Base-by-base conservation (phyloP, 1,139 yeast genomes). In the Yamadazyma friedrichii region DNA sequence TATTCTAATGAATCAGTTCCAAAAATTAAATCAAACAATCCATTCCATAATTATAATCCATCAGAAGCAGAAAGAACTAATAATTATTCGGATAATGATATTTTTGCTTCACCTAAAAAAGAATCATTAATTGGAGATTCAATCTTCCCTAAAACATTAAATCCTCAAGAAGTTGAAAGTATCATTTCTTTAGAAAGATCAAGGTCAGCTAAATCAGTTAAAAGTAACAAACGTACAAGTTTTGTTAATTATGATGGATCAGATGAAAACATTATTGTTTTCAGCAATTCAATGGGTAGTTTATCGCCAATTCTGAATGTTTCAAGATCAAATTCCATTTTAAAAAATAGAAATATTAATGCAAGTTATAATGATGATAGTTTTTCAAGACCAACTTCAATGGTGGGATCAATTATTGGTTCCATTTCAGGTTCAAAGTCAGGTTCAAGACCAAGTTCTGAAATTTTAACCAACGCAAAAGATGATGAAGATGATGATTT, bases 131-230 rank as follows among this genome's bases (percentile, higher is more conserved):
- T 65, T 20, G 91, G 93, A 10, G 91, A 84, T 44, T 78, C 82
- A 0, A 62, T 84, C 32, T 85, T 85, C 57, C 95, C 94, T 0
- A 84, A 82, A 54, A 76, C 80, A 3, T 65, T 85, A 35, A 82
- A 74, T 47, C 69, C 77, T 0, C 80, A 75, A 42, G 95, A 85
- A 56, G 87, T 85, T 12, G 88, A 83, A 50, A 80, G 86, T 38
- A 85, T 85, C 45, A 83, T 83, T 1, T 78, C 88, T 4, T 56
- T 85, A 36, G 95, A 85, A 57, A 71, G 91, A 47, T 77, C 84
- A 13, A 67, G 88, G 48, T 82, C 89, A 2, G 65, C 78, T 61
- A 68, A 64, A 48, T 78, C 84, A 1, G 61, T 73, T 9, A 67
- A 52, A 51, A 64, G 65, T 36, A 63, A 53, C 52, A 70, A 72